These are phyloP conservation scores for Geoglossum cookeanum DNA, from an alignment of 2,329 filamentous ascomycete species.

Conservation along the genomic window DNA sequence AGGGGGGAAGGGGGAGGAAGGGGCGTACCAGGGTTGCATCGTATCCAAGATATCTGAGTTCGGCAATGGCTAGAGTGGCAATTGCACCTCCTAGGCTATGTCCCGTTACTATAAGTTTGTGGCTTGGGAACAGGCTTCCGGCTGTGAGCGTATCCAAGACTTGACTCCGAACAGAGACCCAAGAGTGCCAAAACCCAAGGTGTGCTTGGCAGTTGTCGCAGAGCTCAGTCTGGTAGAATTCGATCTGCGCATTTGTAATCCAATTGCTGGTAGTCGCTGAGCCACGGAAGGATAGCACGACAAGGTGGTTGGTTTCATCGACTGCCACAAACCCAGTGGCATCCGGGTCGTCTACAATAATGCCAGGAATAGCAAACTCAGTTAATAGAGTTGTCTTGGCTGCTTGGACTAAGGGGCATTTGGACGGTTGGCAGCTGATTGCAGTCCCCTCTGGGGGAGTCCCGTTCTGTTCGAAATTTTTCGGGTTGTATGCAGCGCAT, in stretches of 20 bases:
- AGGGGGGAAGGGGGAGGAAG: not conserved
- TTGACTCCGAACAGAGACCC: constrained; percentile 30
- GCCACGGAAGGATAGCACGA: constrained; percentile 43
- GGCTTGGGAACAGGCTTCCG: constrained; percentile 31
- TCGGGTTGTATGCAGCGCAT: constrained; percentile 33
- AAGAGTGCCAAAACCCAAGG: constrained; percentile 39
- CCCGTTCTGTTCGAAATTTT: constrained; percentile 19
- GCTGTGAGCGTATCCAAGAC: constrained; percentile 26
- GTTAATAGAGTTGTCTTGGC: constrained; percentile 25
- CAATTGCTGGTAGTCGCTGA: constrained; percentile 40
- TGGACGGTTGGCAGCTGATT: constrained; percentile 24
- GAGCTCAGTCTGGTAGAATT: constrained; percentile 20
- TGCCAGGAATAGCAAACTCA: constrained; percentile 6
- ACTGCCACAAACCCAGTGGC: constrained; percentile 32
- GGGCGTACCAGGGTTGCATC: constrained; percentile 27
- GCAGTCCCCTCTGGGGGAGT: constrained; percentile 16
- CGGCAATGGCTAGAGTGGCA: constrained; percentile 37
- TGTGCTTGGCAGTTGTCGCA: constrained; percentile 32
- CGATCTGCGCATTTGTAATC: constrained; percentile 34
- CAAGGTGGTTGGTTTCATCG: constrained; percentile 29
- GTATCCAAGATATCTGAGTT: constrained; percentile 31
- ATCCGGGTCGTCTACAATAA: constrained; percentile 21
- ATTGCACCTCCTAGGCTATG: constrained; percentile 52
- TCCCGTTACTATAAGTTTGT: constrained; percentile 39
- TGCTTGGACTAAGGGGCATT: constrained; percentile 27